Evolutionary conservation across 805 yeast species (phyloP).

Genomic region (Komagataella pastoris): DNA sequence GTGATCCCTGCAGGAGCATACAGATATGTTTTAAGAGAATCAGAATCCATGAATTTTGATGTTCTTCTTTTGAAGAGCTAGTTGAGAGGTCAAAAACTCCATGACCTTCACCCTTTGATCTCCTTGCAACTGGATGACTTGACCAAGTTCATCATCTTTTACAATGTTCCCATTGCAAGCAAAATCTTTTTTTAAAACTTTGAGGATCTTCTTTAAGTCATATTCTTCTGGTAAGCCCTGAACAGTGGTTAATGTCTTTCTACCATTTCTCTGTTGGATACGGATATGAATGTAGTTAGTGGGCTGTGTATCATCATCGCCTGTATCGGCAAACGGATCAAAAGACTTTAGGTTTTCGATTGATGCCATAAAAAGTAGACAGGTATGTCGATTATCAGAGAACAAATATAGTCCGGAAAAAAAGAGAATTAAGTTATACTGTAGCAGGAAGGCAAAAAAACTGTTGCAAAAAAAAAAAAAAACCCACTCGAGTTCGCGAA

Average conservation of each 20-base stretch:
- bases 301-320: conserved; percentile 96
- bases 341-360: conserved; percentile 81
- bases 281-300: conserved; percentile 95
- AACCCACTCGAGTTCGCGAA: not conserved
- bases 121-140: conserved; percentile 95
- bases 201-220: conserved; percentile 85
- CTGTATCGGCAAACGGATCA: conserved; percentile 99
- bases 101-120: conserved; percentile 95
- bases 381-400: not conserved
- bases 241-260: conserved; percentile 95
- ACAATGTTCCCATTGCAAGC: conserved; percentile 98
- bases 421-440: not conserved
- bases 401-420: not conserved
- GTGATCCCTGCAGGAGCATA: not conserved
- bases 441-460: not conserved
- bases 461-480: not conserved
- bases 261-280: conserved; percentile 99
- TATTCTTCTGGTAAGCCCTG: conserved; percentile 95
- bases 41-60: conserved; percentile 97
- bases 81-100: conserved; percentile 79
- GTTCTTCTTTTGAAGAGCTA: conserved; percentile 87
- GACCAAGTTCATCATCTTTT: conserved; percentile 92
- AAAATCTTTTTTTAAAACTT: conserved; percentile 92
- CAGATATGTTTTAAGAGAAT: conserved; percentile 5
- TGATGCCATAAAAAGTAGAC: conserved; percentile 51